A percentile compares a stretch with the other conserved stretches of the same genome.
Conservation (phyloP, 352 stramenopile species). For the Aphanomyces stellatus region DNA sequence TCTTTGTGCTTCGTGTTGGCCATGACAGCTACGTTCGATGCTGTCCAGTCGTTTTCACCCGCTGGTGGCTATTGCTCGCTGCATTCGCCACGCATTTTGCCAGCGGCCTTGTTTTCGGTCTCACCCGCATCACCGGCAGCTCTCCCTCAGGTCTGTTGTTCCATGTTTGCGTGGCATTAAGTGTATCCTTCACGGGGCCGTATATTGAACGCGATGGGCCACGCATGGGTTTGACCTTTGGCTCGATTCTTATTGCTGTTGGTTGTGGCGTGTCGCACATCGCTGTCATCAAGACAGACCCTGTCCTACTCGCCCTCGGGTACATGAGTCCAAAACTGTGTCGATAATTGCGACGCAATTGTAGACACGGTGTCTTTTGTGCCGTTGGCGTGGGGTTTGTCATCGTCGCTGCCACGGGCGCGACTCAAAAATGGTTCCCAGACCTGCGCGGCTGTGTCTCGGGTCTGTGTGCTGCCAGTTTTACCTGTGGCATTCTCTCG, state of each 20-base stretch:
- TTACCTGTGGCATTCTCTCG: no score
- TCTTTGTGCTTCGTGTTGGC: constrained; percentile 37
- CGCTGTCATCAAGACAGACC: not conserved
- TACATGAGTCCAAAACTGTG: not conserved
- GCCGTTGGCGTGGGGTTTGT: not conserved
- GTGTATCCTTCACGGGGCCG: not conserved
- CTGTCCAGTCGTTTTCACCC: no score
- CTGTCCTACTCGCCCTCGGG: not conserved
- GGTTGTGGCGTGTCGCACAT: not conserved
- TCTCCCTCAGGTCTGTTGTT: not conserved
- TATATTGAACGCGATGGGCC: not conserved
- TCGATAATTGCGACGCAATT: not conserved
- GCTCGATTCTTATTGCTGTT: not conserved
- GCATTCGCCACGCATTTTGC: not conserved
- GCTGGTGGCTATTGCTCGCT: not conserved
- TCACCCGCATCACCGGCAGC: not conserved
- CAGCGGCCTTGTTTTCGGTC: not conserved
- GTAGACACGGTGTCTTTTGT: not conserved
- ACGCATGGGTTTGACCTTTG: not conserved
- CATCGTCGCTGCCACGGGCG: not conserved
- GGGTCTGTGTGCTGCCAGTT: no score
- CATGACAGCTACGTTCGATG: constrained; percentile 34
- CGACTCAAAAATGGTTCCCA: not conserved
- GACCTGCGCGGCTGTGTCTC: not conserved
- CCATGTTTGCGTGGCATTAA: not conserved